A percentile compares a stretch with the other conserved stretches of the same genome.
phyloP scores from a whole-genome alignment of 2,329 filamentous ascomycete species.

The Lizonia empirigonia region DNA sequence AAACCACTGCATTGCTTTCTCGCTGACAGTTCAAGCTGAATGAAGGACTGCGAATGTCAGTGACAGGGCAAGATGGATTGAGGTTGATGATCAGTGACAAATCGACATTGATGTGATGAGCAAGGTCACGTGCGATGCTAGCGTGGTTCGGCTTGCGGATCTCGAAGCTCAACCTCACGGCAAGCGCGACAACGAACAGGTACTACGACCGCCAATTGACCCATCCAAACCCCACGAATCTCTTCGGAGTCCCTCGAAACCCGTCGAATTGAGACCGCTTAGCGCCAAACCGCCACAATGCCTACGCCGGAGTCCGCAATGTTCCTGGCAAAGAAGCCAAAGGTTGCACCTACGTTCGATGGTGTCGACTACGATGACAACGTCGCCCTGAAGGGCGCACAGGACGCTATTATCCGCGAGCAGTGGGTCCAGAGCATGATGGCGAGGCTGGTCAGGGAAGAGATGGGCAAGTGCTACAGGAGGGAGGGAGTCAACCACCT shows the following conservation, averaged over 20 bases:
- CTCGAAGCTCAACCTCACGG: constrained; percentile 23
- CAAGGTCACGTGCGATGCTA: constrained; percentile 3
- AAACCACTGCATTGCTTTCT: not conserved
- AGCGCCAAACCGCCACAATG: constrained; percentile 57
- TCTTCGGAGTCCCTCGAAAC: constrained; percentile 5
- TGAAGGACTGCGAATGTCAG: constrained; percentile 13
- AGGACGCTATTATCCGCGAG: constrained; percentile 81
- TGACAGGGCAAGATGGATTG: not conserved
- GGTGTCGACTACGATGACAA: constrained; percentile 87
- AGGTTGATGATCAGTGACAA: not conserved
- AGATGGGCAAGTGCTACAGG: constrained; percentile 85
- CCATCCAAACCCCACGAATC: constrained; percentile 1
- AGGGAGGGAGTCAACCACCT: constrained; percentile 84
- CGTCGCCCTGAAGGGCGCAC: constrained; percentile 77
- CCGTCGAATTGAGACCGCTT: not conserved
- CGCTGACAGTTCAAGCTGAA: constrained; percentile 6
- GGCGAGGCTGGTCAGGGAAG: constrained; percentile 79
- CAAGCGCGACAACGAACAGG: constrained; percentile 9
- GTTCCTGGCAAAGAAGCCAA: constrained; percentile 84
- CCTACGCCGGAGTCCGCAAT: constrained; percentile 81
- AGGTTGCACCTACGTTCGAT: constrained; percentile 80
- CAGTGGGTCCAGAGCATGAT: constrained; percentile 93
- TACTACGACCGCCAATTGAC: constrained; percentile 24
- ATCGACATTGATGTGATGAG: constrained; percentile 2
- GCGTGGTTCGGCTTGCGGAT: constrained; percentile 12